Evolutionary conservation across 1,139 yeast genomes (phyloP), one percentile per base, ranked within the genome.

Genomic region (Candida sp.): DNA sequence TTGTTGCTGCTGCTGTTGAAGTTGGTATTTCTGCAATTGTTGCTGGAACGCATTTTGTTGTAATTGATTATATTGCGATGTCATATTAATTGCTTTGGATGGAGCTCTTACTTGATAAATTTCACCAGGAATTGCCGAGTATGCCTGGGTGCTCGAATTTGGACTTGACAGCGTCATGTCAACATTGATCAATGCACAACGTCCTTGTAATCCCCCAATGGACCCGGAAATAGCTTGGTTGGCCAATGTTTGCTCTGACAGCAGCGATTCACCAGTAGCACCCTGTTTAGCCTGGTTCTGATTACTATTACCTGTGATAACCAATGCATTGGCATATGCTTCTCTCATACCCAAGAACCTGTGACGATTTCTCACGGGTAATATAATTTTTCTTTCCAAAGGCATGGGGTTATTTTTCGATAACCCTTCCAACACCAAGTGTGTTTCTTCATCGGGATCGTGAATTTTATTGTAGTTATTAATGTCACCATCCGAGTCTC

Each of bases 361-460:
- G 38, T 84, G 84, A 51, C 96, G 80, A 48, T 80, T 67, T 43
- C 88, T 75, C 1, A 84, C 76, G 1, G 97, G 91, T 54, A 87
- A 68, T 9, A 89, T 60, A 9, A 84, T 84, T 45, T 81, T 82
- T 36, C 90, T 68, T 57, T 91, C 98, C 47, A 91, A 65, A 1
- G 98, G 98, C 47, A 85, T 73, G 3, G 96, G 91, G 47, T 79
- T 77, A 37, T 90, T 84, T 53, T 87, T 75, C 9, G 87, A 78
- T 29, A 93, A 88, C n/a, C 98, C 98, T 49, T 88, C 93, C 60
- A 95, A 71, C 3, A 95, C 98, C 55, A 87, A 87, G 45, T 87
- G 91, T 1, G 97, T 89, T 57, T 95, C 99, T 60, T 90, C 97
- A 56, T 93, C 97, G 5, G 96, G 96, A 55, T 73, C 77, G 39